Percentiles rank a stretch among this genome's conserved stretches.
Conservation (phyloP, 331 rosid species). For the Pyrus hybrid region DNA sequence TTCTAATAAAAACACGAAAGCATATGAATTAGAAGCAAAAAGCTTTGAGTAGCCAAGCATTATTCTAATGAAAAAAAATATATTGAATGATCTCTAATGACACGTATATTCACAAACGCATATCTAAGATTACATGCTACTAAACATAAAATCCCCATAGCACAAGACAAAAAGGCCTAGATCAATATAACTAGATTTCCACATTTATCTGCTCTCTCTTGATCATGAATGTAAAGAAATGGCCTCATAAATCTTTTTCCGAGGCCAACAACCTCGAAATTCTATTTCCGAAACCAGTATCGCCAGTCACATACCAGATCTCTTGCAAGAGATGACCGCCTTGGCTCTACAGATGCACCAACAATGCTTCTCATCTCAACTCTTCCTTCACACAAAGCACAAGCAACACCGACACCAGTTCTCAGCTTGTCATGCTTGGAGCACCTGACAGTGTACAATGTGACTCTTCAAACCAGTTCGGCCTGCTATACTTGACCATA, state of each 20-base stretch:
- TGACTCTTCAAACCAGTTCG: conserved; percentile 88
- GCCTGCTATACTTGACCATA: conserved; percentile 89
- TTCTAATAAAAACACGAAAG: too few relatives aligned
- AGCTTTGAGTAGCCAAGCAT: too few relatives aligned
- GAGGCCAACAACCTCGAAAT: background rate
- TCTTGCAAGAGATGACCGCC: conserved; percentile 10
- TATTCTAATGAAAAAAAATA: background rate
- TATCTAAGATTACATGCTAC: conserved; percentile 35
- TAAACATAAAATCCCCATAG: conserved; percentile 31
- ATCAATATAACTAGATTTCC: conserved; percentile 48
- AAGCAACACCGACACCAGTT: background rate
- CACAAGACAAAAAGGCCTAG: conserved; percentile 34
- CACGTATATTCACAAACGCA: conserved; percentile 54
- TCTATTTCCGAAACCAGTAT: conserved; percentile 11
- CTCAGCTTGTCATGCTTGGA: conserved; percentile 57
- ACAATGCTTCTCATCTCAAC: conserved; percentile 7
- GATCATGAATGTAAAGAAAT: conserved; percentile 37
- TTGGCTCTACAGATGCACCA: background rate
- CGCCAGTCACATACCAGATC: too few relatives aligned
- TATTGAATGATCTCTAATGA: conserved; percentile 26
- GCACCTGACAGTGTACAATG: conserved; percentile 96
- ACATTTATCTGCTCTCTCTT: conserved; percentile 36
- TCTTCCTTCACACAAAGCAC: conserved; percentile 16
- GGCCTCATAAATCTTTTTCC: conserved; percentile 43
- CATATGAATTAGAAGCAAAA: too few relatives aligned